phyloP scores from a whole-genome alignment of 2,329 filamentous ascomycete genomes.

The Penicillium griseofulvum region DNA sequence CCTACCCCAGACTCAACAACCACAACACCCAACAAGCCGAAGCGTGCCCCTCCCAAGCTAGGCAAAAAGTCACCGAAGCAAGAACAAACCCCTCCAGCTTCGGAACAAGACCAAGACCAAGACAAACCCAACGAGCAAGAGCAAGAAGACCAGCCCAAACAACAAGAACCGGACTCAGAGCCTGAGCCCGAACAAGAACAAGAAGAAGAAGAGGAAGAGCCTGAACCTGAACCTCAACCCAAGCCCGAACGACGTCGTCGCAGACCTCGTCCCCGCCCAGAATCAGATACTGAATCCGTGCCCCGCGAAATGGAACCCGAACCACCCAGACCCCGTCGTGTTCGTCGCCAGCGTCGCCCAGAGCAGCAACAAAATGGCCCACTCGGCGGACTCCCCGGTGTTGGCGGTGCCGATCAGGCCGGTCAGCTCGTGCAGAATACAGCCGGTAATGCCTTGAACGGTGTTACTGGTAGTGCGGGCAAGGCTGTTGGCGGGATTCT shows the following conservation, averaged over 20 bases:
- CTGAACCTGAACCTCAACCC: slow-evolving; percentile 42
- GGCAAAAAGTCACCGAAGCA: slow-evolving; percentile 31
- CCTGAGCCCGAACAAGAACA: slow-evolving; percentile 28
- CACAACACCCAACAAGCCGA: slow-evolving; percentile 26
- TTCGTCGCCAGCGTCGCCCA: slow-evolving; percentile 44
- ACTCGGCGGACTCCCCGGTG: slow-evolving; percentile 42
- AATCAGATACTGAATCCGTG: slow-evolving; percentile 54
- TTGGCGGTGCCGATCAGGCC: slow-evolving; percentile 56
- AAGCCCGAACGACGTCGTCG: slow-evolving; percentile 43
- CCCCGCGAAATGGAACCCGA: slow-evolving; percentile 52
- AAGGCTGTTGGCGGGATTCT: slow-evolving; percentile 43
- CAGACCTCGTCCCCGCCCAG: slow-evolving; percentile 20
- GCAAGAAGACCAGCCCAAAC: background rate
- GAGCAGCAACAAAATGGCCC: slow-evolving; percentile 47
- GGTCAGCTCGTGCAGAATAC: slow-evolving; percentile 54
- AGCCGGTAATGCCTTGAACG: slow-evolving; percentile 47
- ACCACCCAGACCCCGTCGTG: slow-evolving; percentile 31
- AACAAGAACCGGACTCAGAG: slow-evolving; percentile 21
- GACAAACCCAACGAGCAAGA: slow-evolving; percentile 4
- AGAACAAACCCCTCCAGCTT: slow-evolving; percentile 26
- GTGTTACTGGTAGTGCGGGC: slow-evolving; percentile 40
- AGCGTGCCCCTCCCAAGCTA: slow-evolving; percentile 30
- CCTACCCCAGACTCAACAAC: slow-evolving; percentile 17
- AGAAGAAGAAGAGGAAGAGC: slow-evolving; percentile 9
- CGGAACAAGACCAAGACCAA: slow-evolving; percentile 22